Evolutionary conservation across 768 basidiomycete species (phyloP), one percentile per base, ranked within the genome.

Genomic region (Auriscalpium microsporum): DNA sequence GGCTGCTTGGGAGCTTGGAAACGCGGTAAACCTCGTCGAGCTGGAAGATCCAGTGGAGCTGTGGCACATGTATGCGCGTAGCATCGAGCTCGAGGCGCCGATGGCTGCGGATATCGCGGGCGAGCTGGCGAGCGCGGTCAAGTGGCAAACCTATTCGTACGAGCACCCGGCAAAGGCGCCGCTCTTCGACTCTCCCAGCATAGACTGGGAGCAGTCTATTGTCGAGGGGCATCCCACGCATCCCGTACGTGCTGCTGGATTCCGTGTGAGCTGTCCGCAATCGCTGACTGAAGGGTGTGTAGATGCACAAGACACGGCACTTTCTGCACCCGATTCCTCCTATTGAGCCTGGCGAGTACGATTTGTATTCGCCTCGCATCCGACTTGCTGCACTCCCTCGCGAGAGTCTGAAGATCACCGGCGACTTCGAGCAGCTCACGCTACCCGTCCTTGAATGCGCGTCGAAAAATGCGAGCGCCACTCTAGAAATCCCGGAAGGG

Each of bases 221-320:
- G 77, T 81, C 17, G 80, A 82, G 63, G 79, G 80, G 0, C 81
- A 83, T 62, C 79, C 80, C 4, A 81, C 77, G 0, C 81, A 83
- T 65, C 80, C 81, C 14, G 81, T 80, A 59, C 56, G 71, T 60
- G 13, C 9, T 28, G 17, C 13, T 21, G 21, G 21, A 21, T 21
- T 42, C 19, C n/a, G 17, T 33, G 10, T 1, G 14, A 42, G 11
- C 10, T 36, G 28, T 28, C 7, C 21, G 33, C 34, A 33, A 14
- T 38, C 13, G 40, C 52, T 45, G 13, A 40, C 34, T 48, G 23
- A 21, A 44, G 38, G 23, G 45, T 16, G 13, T 51, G n/a, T 50
- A 82, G 81, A 79, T 82, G 79, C 79, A 82, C 67, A 80, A 80
- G 62, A 76, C 75, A 7, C 75, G 81, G 16, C 66, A 70, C 42